Evolutionary conservation across 768 basidiomycete genomes (phyloP).

Genomic region (Auriscalpium microsporum): DNA sequence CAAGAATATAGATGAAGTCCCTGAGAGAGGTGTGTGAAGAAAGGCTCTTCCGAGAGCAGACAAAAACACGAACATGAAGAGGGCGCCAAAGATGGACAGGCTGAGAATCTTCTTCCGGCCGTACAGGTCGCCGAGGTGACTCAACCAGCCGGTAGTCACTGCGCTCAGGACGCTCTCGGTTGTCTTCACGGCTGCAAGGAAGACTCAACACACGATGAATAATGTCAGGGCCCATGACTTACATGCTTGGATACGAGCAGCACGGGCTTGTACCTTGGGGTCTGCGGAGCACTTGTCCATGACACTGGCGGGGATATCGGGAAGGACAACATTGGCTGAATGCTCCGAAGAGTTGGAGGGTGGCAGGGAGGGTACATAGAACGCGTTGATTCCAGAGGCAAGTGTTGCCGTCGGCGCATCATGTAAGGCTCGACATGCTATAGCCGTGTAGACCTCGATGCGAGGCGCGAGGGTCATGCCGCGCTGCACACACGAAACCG

Average conservation of each 20-base stretch:
- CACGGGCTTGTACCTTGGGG: conserved; percentile 14
- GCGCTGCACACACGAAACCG: conserved; percentile 1
- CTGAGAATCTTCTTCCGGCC: conserved; percentile 14
- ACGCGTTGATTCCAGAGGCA: neutral
- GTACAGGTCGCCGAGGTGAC: conserved; percentile 11
- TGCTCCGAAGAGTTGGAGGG: too few species aligned
- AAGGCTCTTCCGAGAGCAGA: neutral
- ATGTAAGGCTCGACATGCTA: conserved; percentile 13
- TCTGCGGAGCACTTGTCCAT: conserved; percentile 11
- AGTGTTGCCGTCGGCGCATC: neutral
- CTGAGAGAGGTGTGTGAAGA: neutral
- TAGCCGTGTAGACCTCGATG: conserved; percentile 15
- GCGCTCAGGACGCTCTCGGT: conserved; percentile 16
- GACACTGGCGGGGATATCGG: neutral
- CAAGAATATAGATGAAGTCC: conserved; percentile 16
- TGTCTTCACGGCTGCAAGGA: conserved; percentile 12
- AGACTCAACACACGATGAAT: neutral
- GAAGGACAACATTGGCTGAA: too few species aligned
- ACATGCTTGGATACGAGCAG: conserved; percentile 17
- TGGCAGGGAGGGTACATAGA: neutral
- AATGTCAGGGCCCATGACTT: neutral
- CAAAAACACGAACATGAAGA: conserved; percentile 9
- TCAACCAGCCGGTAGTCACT: conserved; percentile 15
- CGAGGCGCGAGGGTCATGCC: conserved; percentile 16
- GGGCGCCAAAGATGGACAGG: conserved; percentile 15